A percentile compares a stretch with the other conserved stretches of the same genome.
phyloP scores from a whole-genome alignment of 1,284 basidiomycete species.

The Stereum hirsutum region DNA sequence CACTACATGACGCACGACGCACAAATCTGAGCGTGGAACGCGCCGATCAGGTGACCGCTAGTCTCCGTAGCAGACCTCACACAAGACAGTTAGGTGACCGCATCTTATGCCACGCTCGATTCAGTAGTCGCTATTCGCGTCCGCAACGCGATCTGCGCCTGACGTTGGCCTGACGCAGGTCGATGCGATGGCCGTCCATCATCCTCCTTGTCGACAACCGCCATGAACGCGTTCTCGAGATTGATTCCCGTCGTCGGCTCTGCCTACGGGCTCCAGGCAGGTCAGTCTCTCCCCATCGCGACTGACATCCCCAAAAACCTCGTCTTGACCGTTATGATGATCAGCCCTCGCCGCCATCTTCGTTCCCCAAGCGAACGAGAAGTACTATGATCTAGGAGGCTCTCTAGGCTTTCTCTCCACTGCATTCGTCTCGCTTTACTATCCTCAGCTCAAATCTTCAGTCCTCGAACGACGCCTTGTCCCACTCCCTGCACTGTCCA shows the following conservation, averaged over 20 bases:
- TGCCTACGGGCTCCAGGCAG: slow-evolving; percentile 29
- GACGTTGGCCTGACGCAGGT: no score
- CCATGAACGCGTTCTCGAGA: slow-evolving; percentile 28
- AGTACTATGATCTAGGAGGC: slow-evolving; percentile 51
- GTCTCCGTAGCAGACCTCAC: no score
- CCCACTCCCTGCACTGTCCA: slow-evolving; percentile 31
- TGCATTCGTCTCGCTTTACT: slow-evolving; percentile 54
- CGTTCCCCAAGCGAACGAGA: slow-evolving; percentile 49
- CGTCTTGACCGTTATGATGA: neutral
- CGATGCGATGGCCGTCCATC: no score
- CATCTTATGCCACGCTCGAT: no score
- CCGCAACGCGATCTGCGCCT: no score
- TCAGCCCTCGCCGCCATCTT: slow-evolving; percentile 43
- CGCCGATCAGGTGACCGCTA: no score
- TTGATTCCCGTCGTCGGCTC: slow-evolving; percentile 25
- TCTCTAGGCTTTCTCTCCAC: slow-evolving; percentile 62
- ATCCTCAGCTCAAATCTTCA: slow-evolving; percentile 40
- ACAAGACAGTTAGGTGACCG: no score
- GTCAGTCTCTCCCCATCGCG: slow-evolving; percentile 14
- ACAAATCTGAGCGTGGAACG: no score
- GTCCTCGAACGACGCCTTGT: slow-evolving; percentile 29
- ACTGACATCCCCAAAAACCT: neutral
- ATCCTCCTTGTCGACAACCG: no score
- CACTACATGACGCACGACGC: no score
- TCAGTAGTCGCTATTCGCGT: no score